These are phyloP conservation scores for Mytilinidion resinicola DNA, from an alignment of 495 filamentous ascomycete species.

Conservation along the genomic window DNA sequence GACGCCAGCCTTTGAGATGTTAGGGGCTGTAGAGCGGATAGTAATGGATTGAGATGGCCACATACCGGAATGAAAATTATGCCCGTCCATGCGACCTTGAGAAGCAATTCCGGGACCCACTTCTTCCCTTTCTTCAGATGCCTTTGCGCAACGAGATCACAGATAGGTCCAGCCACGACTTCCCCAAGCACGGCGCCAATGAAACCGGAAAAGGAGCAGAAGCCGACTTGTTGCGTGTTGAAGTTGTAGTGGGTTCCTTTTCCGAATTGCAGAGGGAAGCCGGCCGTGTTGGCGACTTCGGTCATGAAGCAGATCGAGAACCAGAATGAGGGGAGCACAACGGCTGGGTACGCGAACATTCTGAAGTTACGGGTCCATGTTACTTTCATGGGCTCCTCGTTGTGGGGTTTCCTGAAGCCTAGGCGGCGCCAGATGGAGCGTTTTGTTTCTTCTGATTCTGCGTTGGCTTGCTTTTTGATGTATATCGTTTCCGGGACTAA, in stretches of 20 bases:
- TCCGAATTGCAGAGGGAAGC: slow-evolving; percentile 10
- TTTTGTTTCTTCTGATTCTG: neutral
- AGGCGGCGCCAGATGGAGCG: neutral
- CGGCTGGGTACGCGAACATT: slow-evolving; percentile 9
- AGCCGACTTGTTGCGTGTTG: slow-evolving; percentile 9
- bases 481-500: too few relatives aligned
- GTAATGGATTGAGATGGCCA: too few relatives aligned
- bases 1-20: neutral
- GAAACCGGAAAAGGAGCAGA: slow-evolving; percentile 12
- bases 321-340: slow-evolving; percentile 7
- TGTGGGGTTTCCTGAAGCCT: slow-evolving; percentile 3
- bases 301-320: slow-evolving; percentile 5
- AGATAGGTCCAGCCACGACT: slow-evolving; percentile 1
- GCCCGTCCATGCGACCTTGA: slow-evolving; percentile 2
- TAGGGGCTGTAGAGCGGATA: too few relatives aligned
- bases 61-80: neutral
- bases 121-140: slow-evolving; percentile 1
- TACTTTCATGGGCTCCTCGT: neutral
- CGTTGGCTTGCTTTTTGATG: too few relatives aligned
- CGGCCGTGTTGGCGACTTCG: slow-evolving; percentile 9
- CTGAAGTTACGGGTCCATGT: slow-evolving; percentile 1
- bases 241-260: slow-evolving; percentile 5
- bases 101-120: neutral
- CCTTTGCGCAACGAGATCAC: slow-evolving; percentile 5
- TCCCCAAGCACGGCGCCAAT: slow-evolving; percentile 4